Conservation (phyloP, 1,284 basidiomycete genomes). For the Pseudozyma thailandica region DNA sequence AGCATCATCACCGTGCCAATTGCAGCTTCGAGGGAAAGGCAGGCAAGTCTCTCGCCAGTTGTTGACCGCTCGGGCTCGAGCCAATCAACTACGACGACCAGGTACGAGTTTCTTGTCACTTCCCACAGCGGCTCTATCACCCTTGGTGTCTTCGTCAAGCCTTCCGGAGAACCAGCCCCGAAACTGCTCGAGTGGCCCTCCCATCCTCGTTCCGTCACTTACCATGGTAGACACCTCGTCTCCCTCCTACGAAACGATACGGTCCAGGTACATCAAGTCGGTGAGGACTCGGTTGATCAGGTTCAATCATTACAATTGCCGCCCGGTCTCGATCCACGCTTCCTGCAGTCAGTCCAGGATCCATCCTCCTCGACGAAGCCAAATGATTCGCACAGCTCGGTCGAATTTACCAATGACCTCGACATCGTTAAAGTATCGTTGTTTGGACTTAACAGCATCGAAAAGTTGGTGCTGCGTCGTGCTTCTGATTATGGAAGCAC, state of each 20-base stretch:
- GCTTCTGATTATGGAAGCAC: slow-evolving; percentile 6
- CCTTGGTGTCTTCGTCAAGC: slow-evolving; percentile 62
- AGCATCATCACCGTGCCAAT: slow-evolving; percentile 57
- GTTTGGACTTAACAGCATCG: slow-evolving; percentile 1
- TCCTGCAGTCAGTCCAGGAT: slow-evolving; percentile 34
- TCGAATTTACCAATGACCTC: slow-evolving; percentile 2
- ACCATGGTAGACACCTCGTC: slow-evolving; percentile 46
- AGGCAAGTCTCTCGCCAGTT: slow-evolving; percentile 22
- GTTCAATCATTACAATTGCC: slow-evolving; percentile 49
- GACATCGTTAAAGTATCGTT: slow-evolving; percentile 29
- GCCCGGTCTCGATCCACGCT: slow-evolving; percentile 53
- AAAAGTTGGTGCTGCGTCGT: slow-evolving; percentile 11
- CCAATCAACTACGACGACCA: slow-evolving; percentile 1
- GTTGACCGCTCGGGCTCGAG: slow-evolving; percentile 4
- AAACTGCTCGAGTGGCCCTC: slow-evolving; percentile 65
- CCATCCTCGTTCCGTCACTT: slow-evolving; percentile 62
- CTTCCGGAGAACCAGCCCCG: slow-evolving; percentile 61
- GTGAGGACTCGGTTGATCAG: slow-evolving; percentile 32
- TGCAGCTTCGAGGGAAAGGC: not conserved
- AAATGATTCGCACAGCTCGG: not conserved
- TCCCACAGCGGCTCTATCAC: slow-evolving; percentile 60
- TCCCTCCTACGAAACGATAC: slow-evolving; percentile 64
- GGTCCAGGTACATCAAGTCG: slow-evolving; percentile 55
- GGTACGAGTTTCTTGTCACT: slow-evolving; percentile 64
- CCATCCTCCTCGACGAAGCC: not conserved